Evolutionary conservation across 495 filamentous ascomycete genomes (phyloP).

Genomic region (Neurospora tetraspora): DNA sequence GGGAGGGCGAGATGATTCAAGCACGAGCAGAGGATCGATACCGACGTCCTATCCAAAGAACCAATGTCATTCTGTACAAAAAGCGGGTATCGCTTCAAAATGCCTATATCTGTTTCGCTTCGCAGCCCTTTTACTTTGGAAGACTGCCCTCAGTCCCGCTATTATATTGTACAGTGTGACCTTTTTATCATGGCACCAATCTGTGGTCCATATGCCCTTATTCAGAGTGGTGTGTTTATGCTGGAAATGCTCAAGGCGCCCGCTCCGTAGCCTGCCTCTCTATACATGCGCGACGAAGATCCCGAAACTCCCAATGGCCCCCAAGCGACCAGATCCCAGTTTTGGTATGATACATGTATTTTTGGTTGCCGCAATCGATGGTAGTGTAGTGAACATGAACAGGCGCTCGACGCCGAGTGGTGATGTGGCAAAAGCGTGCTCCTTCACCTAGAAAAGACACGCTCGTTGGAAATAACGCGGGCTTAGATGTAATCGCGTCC

Average conservation of each 20-base stretch:
- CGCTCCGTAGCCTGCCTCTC: constrained; percentile 7
- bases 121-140: background rate
- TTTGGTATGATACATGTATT: constrained; percentile 18
- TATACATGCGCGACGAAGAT: constrained; percentile 6
- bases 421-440: background rate
- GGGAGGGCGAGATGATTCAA: background rate
- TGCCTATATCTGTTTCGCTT: background rate
- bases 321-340: constrained; percentile 9
- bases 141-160: background rate
- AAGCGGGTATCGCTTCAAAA: background rate
- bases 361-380: constrained; percentile 2
- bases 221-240: constrained; percentile 17
- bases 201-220: background rate
- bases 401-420: background rate
- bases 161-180: background rate
- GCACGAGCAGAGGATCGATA: background rate
- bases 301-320: constrained; percentile 11
- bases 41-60: background rate
- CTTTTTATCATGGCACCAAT: background rate
- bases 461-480: background rate
- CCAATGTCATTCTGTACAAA: background rate
- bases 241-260: constrained; percentile 17
- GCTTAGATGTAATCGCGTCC: constrained; percentile 67
- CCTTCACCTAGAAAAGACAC: background rate
- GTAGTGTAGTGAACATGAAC: background rate